A percentile compares a stretch with the other conserved stretches of the same genome.
phyloP scores from a whole-genome alignment of 2,329 filamentous ascomycete genomes.

The Xylariaceae sp. region DNA sequence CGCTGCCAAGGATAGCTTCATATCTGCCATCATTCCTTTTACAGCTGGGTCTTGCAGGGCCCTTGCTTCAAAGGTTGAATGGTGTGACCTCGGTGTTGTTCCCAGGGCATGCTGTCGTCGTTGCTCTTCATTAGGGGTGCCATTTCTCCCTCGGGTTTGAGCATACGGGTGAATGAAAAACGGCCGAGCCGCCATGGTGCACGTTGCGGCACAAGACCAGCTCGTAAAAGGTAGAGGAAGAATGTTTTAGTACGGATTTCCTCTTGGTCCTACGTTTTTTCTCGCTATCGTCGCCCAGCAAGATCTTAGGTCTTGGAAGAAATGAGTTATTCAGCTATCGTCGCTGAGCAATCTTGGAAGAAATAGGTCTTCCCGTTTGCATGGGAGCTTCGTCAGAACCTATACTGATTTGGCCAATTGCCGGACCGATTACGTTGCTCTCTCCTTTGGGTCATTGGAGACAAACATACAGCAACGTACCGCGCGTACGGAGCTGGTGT shows the following conservation, averaged over 20 bases:
- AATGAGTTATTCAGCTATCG: neutral
- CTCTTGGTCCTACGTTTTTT: neutral
- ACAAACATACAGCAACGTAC: neutral
- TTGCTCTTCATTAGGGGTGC: neutral
- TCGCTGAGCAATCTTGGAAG: neutral
- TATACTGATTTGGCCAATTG: neutral
- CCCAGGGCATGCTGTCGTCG: neutral
- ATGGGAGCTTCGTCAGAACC: neutral
- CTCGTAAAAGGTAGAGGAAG: neutral
- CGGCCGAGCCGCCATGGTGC: slow-evolving; percentile 4
- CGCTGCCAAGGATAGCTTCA: slow-evolving; percentile 26
- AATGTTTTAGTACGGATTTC: neutral
- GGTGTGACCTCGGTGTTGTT: neutral
- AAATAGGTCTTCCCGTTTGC: neutral
- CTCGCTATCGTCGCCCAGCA: neutral
- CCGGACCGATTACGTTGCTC: neutral
- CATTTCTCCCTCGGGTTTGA: neutral
- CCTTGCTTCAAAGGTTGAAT: neutral
- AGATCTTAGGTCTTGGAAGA: neutral
- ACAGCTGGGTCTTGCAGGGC: neutral
- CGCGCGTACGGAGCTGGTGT: neutral
- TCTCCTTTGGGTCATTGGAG: neutral
- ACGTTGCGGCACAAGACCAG: neutral
- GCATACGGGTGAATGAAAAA: slow-evolving; percentile 21
- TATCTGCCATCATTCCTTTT: slow-evolving; percentile 19